Evolutionary conservation across 805 yeast species (phyloP), one percentile per base, ranked within the genome.

Genomic region (Kluyveromyces nonfermentans): DNA sequence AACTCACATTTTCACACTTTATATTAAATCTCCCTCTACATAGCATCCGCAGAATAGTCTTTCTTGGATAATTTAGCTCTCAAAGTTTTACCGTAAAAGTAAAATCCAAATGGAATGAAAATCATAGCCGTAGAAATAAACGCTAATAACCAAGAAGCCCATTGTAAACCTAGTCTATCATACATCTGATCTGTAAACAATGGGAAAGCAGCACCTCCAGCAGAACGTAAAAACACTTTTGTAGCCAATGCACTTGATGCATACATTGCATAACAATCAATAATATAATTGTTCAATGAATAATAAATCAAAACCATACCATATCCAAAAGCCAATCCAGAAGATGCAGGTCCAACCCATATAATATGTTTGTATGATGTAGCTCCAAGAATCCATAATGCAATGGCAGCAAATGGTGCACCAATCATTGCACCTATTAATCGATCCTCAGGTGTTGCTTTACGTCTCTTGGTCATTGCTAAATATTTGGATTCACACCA

Each of bases 121-220:
- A 82, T 73, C 94, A 84, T 83, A 4, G 83, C 88, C 47, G 84
- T 73, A 15, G 87, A 75, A 52, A 84, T 77, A 55, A 84, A 84
- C 0, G 88, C 90, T 57, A 84, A 68, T 47, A 84, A 68, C 80
- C 83, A 84, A 54, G 80, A 73, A 18, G 88, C 94, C 93, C 93
- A 84, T 50, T 80, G 80, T 42, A 84, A 66, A 5, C 90, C 90
- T 55, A 84, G 64, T 43, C 69, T 77, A 48, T 75, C 75, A 61
- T 83, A 84, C 90, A 84, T 83, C 64, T 82, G 90, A 33, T 79
- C 77, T n/a, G 84, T 77, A 59, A 84, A 83, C 52, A 84, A 68
- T 47, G 90, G 89, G 74, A 84, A 82, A 0, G 88, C 90, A 21
- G 88, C 90, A 69, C 93, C 94, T 56, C 88, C 89, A 17, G 87